Evolutionary conservation across 2,329 filamentous ascomycete genomes (phyloP), one percentile per base, ranked within the genome.

Genomic region (Monosporascus cannonballus): DNA sequence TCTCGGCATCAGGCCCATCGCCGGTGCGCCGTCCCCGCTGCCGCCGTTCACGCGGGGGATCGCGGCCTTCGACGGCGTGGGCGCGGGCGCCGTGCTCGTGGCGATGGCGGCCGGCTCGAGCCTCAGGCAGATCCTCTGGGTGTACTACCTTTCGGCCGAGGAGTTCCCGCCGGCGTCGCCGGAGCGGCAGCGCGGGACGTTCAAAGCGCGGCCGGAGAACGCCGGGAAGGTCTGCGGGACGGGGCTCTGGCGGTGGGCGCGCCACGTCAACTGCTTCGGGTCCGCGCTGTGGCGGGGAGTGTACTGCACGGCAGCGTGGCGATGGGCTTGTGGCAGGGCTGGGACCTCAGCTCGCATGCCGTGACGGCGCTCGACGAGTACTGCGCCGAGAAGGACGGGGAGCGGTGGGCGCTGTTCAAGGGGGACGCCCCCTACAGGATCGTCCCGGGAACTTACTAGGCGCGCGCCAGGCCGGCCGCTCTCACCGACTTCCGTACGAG

Each of bases 81-180:
- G 71, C 11, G 72, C 76, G 73, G 0, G 76, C 78, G 57, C 70
- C 8, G 68, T 81, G 46, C 67, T 85, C 8, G 64, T 84, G 6
- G 69, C 66, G 50, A 81, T 85, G 77, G 71, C 76, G 22, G 67
- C 73, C 42, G 81, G 76, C 51, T 73, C 71, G 39, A 70, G 73
- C 24, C 53, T 76, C 27, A 85, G 85, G 69, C 81, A 85, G 54
- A 75, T 78, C 59, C 76, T 77, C 66, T 81, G 79, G 77, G 67
- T 77, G 15, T 61, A 71, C 1, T 59, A 58, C 25, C 64, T 81
- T 2, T 75, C 72, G 18, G 67, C 74, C 47, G 79, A 84, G 57
- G 71, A 76, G 14, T 77, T 85, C 67, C 69, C 69, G 1, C 67
- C 74, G 0, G 22, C 46, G 0, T 64, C 67, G 2, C 79, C 79